A percentile compares a stretch with the other conserved stretches of the same genome.
phyloP scores from a whole-genome alignment of 192 early-diverging fungal genomes.

The Entophlyctis luteolus region DNA sequence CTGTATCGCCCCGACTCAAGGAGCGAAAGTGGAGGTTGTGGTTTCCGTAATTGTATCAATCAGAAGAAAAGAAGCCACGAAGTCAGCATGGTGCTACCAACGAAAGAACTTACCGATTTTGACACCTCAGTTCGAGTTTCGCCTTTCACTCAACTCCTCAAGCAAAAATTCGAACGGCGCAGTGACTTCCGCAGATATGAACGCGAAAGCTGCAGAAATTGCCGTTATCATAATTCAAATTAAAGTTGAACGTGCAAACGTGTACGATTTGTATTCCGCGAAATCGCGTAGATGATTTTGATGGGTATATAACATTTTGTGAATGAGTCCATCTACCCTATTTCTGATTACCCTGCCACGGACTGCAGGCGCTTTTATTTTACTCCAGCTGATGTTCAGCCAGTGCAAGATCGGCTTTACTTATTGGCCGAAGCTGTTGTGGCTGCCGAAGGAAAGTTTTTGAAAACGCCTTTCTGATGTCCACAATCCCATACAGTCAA shows the following conservation, averaged over 20 bases:
- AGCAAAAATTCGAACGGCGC: conserved; percentile 25
- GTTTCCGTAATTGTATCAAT: too few relatives aligned
- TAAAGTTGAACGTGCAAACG: background rate
- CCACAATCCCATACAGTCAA: conserved; percentile 20
- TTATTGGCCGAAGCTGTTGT: conserved; percentile 9
- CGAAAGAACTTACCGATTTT: background rate
- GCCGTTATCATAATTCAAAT: background rate
- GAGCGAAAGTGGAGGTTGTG: too few relatives aligned
- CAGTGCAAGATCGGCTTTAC: conserved; percentile 21
- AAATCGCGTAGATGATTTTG: conserved; percentile 16
- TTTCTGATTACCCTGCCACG: conserved; percentile 9
- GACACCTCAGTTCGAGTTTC: conserved; percentile 1
- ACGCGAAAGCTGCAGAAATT: conserved; percentile 26
- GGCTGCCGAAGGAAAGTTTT: conserved; percentile 17
- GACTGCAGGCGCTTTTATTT: conserved; percentile 15
- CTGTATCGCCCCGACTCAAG: too few relatives aligned
- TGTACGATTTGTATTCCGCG: background rate
- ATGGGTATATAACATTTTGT: conserved; percentile 12
- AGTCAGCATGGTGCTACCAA: background rate
- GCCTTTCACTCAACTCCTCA: background rate
- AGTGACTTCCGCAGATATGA: conserved; percentile 26
- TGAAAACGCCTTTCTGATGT: background rate
- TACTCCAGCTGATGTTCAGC: conserved; percentile 10
- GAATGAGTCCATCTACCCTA: conserved; percentile 24
- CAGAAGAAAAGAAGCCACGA: background rate